Evolutionary conservation across 108 stramenopile species (phyloP).

Genomic region (Cyclostephanos tholiformis): DNA sequence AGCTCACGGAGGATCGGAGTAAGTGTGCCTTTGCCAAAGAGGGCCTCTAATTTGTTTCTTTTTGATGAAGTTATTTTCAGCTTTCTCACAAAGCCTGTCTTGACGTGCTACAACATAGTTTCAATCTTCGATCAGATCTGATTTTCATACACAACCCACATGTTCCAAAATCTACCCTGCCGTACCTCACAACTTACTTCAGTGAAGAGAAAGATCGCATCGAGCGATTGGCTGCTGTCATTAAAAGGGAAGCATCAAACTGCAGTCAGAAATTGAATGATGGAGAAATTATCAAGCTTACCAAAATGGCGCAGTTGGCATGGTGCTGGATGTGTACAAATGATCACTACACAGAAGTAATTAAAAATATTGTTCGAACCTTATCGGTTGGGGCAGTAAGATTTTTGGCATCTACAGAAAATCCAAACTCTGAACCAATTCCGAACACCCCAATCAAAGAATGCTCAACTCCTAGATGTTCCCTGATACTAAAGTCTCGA

Average conservation of each 20-base stretch:
- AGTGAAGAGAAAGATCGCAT: constrained; percentile 40
- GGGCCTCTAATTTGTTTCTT: neutral
- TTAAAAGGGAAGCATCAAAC: constrained; percentile 38
- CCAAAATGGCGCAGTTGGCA: constrained; percentile 41
- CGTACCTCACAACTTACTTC: constrained; percentile 31
- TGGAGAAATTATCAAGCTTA: constrained; percentile 10
- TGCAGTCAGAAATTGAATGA: constrained; percentile 12
- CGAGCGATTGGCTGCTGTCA: constrained; percentile 28
- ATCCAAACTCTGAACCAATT: constrained; percentile 32
- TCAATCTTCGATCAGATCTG: constrained; percentile 44
- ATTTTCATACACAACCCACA: constrained; percentile 48
- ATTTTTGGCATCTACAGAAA: constrained; percentile 28
- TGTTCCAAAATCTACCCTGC: constrained; percentile 22
- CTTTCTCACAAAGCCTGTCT: neutral
- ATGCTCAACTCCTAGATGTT: constrained; percentile 40
- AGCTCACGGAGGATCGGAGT: constrained; percentile 20
- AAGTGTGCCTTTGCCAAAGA: neutral
- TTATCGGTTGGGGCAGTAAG: constrained; percentile 18
- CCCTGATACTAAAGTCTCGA: constrained; percentile 27
- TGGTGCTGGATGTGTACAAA: constrained; percentile 51
- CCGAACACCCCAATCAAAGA: constrained; percentile 34
- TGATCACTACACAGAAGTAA: constrained; percentile 30
- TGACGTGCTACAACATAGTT: neutral
- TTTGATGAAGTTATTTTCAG: neutral
- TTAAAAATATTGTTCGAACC: constrained; percentile 17